Conservation (phyloP, 1,284 basidiomycete genomes). For the Microbotryum intermedium region DNA sequence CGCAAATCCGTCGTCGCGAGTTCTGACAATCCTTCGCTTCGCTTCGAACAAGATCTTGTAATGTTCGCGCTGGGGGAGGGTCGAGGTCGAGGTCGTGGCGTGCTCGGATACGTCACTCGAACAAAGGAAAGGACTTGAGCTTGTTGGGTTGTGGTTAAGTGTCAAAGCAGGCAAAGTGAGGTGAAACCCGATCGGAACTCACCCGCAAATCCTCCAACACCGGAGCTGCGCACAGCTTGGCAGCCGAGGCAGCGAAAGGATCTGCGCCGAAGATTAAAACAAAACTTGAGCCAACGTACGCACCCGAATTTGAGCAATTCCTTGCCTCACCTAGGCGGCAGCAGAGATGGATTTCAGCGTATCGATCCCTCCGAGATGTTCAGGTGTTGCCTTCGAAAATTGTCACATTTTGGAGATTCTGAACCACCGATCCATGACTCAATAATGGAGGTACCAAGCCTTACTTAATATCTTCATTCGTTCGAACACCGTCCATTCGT, state of each 20-base stretch:
- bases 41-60: background rate
- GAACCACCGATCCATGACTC: background rate
- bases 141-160: too few species aligned
- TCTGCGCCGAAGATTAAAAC: background rate
- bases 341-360: background rate
- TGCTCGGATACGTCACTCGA: too few species aligned
- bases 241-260: background rate
- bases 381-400: background rate
- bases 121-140: too few species aligned
- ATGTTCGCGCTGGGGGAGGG: too few species aligned
- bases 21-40: background rate
- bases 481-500: background rate
- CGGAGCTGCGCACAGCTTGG: background rate
- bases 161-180: background rate
- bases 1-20: conserved; percentile 1
- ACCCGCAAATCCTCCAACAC: conserved; percentile 4
- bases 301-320: background rate
- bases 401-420: background rate
- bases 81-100: too few species aligned
- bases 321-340: background rate
- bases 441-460: background rate
- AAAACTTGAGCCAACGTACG: too few species aligned
- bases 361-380: background rate
- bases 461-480: background rate
- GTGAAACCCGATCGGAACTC: too few species aligned